Evolutionary conservation across 129 eudicot species (phyloP).

Genomic region (carrot (Daucus carota)): DH1_v3.0 NC_030389.2:33596001-33596500

Average conservation of each 20-base stretch:
- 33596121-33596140: constrained; percentile 94
- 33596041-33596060: background rate
- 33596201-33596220: background rate
- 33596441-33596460: no score
- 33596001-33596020: background rate
- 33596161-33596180: constrained; percentile 80
- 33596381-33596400: no score
- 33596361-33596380: no score
- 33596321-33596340: no score
- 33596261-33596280: background rate
- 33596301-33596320: no score
- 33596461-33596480: no score
- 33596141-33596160: constrained; percentile 76
- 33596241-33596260: background rate
- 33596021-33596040: background rate
- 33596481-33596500: no score
- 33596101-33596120: constrained; percentile 80
- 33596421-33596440: no score
- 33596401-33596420: no score
- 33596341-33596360: no score
- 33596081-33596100: background rate
- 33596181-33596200: constrained; percentile 60
- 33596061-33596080: background rate
- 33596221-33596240: background rate
- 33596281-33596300: background rate